Conservation (phyloP, 306 rosid genomes). For the Quercus robur region DNA sequence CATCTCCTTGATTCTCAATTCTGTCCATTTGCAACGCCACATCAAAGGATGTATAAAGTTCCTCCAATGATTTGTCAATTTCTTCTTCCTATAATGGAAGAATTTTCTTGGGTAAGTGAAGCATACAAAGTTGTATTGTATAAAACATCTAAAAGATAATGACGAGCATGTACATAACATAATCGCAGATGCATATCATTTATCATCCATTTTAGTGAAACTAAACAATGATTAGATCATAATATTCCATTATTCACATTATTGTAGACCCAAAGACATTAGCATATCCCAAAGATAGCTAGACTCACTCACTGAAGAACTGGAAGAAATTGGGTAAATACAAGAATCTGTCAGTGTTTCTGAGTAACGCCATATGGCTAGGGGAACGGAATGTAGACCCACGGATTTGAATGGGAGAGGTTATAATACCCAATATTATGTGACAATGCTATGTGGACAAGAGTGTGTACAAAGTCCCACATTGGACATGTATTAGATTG, state of each 20-base stretch:
- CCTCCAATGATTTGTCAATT: slow-evolving; percentile 86
- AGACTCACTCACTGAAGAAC: neutral
- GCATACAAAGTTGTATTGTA: slow-evolving; percentile 19
- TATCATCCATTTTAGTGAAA: neutral
- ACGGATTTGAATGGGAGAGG: no score
- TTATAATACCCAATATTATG: no score
- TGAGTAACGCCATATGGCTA: no score
- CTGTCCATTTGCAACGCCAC: slow-evolving; percentile 96
- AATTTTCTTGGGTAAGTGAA: slow-evolving; percentile 6
- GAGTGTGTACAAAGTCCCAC: no score
- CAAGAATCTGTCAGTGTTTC: neutral
- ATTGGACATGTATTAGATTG: no score
- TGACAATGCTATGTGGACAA: no score
- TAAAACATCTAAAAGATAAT: slow-evolving; percentile 2
- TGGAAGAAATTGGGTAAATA: neutral
- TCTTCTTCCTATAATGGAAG: slow-evolving; percentile 62
- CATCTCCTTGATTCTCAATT: slow-evolving; percentile 69
- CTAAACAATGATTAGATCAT: neutral
- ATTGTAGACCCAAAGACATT: neutral
- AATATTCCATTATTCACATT: neutral
- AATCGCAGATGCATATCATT: neutral
- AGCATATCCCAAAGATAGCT: neutral
- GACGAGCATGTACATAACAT: neutral
- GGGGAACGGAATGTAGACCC: no score
- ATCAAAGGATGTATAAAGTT: slow-evolving; percentile 69